Percentiles rank a stretch among this genome's conserved stretches.
These are phyloP conservation scores for Scedosporium aurantiacum DNA, from an alignment of 2,329 filamentous ascomycete species.

Conservation along the genomic window DNA sequence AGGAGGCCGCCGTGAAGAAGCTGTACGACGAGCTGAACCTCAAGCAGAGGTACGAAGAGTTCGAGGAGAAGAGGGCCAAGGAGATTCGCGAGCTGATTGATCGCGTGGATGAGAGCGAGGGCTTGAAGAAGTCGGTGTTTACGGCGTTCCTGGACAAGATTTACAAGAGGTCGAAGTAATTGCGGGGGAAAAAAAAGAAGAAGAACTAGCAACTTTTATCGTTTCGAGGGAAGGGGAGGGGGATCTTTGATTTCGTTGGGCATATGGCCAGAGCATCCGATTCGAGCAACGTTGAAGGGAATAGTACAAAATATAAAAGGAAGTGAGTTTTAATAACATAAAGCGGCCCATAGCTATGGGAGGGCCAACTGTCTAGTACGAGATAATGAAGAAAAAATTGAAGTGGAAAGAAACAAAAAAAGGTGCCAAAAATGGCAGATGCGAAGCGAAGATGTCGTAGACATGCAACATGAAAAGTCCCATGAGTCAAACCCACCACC, in stretches of 20 bases:
- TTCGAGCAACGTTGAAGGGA: no score
- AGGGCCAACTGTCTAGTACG: background rate
- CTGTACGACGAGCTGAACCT: conserved; percentile 79
- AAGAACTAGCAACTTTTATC: no score
- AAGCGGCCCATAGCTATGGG: background rate
- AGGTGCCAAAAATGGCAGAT: background rate
- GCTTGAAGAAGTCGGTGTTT: conserved; percentile 83
- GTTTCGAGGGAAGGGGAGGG: no score
- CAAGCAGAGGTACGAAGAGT: conserved; percentile 72
- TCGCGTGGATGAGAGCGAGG: conserved; percentile 72
- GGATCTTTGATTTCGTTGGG: no score
- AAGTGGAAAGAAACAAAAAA: background rate
- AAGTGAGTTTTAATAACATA: background rate
- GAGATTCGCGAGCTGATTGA: conserved; percentile 68
- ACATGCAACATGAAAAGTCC: no score
- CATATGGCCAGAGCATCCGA: no score
- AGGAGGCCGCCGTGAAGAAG: conserved; percentile 79
- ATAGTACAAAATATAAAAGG: background rate
- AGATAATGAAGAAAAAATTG: background rate
- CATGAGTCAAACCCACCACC: no score
- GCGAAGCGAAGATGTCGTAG: no score
- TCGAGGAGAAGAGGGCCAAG: conserved; percentile 77
- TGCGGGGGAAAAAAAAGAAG: background rate
- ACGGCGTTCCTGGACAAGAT: conserved; percentile 90
- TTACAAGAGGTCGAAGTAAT: conserved; percentile 92